A percentile compares a stretch with the other conserved stretches of the same genome.
Conservation (phyloP, 169 alveolate genomes). For the Pseudocohnilembus persalinus region DNA sequence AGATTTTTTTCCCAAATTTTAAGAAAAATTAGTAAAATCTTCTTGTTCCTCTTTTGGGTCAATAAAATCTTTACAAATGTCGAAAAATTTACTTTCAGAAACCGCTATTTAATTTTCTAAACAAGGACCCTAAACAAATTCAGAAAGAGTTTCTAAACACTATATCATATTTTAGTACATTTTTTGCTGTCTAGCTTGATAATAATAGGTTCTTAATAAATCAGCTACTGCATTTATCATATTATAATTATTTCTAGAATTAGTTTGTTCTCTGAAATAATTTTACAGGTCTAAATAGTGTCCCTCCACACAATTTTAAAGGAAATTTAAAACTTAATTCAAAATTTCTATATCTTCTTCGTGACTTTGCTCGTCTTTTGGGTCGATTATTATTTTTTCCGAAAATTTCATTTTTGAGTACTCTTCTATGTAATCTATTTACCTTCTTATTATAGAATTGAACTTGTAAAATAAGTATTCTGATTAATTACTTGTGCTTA, state of each 20-base stretch:
- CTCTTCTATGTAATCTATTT: conserved; percentile 21
- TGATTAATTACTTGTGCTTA: conserved; percentile 23
- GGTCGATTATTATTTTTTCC: conserved; percentile 1
- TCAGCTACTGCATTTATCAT: conserved; percentile 65
- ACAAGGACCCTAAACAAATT: conserved; percentile 74
- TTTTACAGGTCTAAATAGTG: conserved; percentile 56
- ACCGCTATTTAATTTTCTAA: conserved; percentile 64
- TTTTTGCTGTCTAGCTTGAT: conserved; percentile 48
- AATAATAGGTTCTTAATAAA: conserved; percentile 56
- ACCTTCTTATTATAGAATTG: conserved; percentile 24
- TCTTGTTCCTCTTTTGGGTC: conserved; percentile 14
- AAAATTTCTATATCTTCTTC: conserved; percentile 18
- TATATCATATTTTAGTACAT: conserved; percentile 62
- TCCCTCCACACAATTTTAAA: conserved; percentile 62
- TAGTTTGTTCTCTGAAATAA: conserved; percentile 58
- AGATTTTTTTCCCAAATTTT: too few relatives aligned
- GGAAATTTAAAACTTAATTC: conserved; percentile 54
- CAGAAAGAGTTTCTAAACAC: conserved; percentile 66
- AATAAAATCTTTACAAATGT: conserved; percentile 59
- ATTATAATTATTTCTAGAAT: conserved; percentile 65
- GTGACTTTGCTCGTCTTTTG: conserved; percentile 10
- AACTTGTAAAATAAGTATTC: conserved; percentile 38
- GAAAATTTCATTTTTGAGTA: conserved; percentile 15
- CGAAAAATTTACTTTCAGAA: conserved; percentile 61
- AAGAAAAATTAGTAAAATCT: neutral